Evolutionary conservation across 2,329 filamentous ascomycete genomes (phyloP), one percentile per base, ranked within the genome.

Genomic region (Phaeosphaeriaceae sp.): DNA sequence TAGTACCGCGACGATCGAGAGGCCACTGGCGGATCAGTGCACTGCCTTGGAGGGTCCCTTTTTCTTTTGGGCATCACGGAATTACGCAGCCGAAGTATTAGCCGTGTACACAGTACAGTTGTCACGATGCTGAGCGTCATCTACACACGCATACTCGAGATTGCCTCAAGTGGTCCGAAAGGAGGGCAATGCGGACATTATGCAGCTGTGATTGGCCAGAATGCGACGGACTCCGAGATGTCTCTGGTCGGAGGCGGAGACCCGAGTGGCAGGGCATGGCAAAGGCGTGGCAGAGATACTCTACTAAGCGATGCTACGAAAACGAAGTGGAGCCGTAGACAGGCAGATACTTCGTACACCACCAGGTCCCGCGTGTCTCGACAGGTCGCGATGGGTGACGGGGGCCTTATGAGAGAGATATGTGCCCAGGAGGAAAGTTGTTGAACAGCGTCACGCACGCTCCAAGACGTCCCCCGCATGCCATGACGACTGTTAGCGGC

Each of bases 221-320:
- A 48, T 19, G 24, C n/a, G 52, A 58, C 66, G 67, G 67, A 70
- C 57, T 70, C 64, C 66, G 67, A 61, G 55, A 54, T 56, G 48
- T 51, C 40, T 46, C 24, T 25, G 46, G 33, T 56, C 58, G 61
- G 61, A 58, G 63, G 67, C 61, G 67, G 67, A 67, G 67, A 68
- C 54, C 67, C 67, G 67, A 60, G 31, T 42, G 52, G 52, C 58
- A 61, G 48, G 22, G 20, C 31, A 33, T 40, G 45, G 41, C 45
- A 27, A 17, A 22, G n/a, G 24, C 19, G 56, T 40, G 36, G 36
- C 36, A 40, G 17, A 36, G 33, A 33, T 46, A 40, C 19, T 40
- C 20, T 47, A 48, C 45, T 54, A 54, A 54, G 53, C 46, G 49
- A 24, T 45, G 24, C 19, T 22, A 48, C 24, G 47, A 51, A 44